phyloP scores from a whole-genome alignment of 2,329 filamentous ascomycete genomes.

The Aspergillus fumigatus region DNA sequence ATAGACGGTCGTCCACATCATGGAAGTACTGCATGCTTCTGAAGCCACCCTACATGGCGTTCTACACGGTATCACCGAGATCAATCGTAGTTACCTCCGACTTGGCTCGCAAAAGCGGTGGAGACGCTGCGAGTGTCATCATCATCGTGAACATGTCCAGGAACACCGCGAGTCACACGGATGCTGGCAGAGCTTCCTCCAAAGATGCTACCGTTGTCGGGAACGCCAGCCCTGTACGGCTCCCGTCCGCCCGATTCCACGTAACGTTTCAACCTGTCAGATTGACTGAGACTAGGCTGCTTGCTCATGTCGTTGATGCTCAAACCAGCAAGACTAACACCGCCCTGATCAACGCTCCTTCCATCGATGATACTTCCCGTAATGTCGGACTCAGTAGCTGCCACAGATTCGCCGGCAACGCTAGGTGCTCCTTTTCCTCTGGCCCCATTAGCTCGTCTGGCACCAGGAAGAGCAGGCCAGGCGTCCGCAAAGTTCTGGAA shows the following conservation, averaged over 20 bases:
- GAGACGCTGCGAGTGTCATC: slow-evolving; percentile 95
- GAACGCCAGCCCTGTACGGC: slow-evolving; percentile 46
- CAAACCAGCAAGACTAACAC: slow-evolving; percentile 82
- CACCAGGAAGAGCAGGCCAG: slow-evolving; percentile 79
- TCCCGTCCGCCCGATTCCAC: slow-evolving; percentile 77
- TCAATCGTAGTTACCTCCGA: slow-evolving; percentile 66
- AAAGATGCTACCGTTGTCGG: slow-evolving; percentile 61
- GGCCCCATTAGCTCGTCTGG: slow-evolving; percentile 59
- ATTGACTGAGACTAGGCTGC: slow-evolving; percentile 70
- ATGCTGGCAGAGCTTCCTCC: slow-evolving; percentile 54
- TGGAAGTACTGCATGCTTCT: slow-evolving; percentile 11
- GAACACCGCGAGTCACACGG: slow-evolving; percentile 43
- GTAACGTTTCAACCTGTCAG: slow-evolving; percentile 89
- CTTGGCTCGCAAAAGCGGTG: slow-evolving; percentile 93
- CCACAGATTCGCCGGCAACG: slow-evolving; percentile 85
- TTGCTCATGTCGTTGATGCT: slow-evolving; percentile 68
- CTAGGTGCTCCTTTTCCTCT: slow-evolving; percentile 68
- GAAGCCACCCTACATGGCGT: slow-evolving; percentile 11
- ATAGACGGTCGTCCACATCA: slow-evolving; percentile 9
- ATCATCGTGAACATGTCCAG: slow-evolving; percentile 54
- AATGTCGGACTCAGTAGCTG: slow-evolving; percentile 84
- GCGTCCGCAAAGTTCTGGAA: slow-evolving; percentile 88
- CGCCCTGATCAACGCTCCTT: slow-evolving; percentile 70
- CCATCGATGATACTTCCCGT: slow-evolving; percentile 72
- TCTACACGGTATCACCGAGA: slow-evolving; percentile 5